Percentiles rank a stretch among this genome's conserved stretches.
phyloP scores from a whole-genome alignment of 495 filamentous ascomycete species.

The Xylaria castorea region DNA sequence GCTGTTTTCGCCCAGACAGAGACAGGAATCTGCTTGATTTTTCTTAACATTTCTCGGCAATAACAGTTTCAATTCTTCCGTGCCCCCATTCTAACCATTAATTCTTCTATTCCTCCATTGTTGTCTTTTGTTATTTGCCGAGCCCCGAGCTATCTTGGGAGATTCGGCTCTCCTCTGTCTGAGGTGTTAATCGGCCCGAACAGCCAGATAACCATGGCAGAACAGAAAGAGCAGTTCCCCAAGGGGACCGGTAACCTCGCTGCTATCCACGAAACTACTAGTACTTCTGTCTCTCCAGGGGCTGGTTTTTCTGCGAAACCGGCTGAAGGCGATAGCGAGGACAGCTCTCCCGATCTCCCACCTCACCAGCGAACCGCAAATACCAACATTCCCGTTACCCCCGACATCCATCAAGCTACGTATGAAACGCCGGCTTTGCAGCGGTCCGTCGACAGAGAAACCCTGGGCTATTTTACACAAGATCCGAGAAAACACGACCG shows the following conservation, averaged over 20 bases:
- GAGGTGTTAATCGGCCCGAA: not conserved
- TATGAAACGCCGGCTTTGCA: slow-evolving; percentile 40
- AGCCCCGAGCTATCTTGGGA: not conserved
- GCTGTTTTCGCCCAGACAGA: not conserved
- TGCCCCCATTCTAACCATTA: not conserved
- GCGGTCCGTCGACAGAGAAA: slow-evolving; percentile 32
- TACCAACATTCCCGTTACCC: slow-evolving; percentile 56
- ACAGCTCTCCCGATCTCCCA: slow-evolving; percentile 38
- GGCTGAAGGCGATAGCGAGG: slow-evolving; percentile 21
- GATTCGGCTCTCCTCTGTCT: not conserved
- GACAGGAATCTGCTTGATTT: not conserved
- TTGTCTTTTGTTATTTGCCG: not conserved
- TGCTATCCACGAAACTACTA: slow-evolving; percentile 37
- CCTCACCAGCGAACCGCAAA: slow-evolving; percentile 43
- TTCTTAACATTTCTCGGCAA: not conserved
- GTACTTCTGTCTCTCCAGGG: slow-evolving; percentile 39
- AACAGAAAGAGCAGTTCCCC: slow-evolving; percentile 38
- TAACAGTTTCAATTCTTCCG: not conserved
- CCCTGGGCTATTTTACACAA: slow-evolving; percentile 50
- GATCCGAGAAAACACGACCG: slow-evolving; percentile 40
- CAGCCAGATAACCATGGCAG: slow-evolving; percentile 43
- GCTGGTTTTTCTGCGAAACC: slow-evolving; percentile 29
- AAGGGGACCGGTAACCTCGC: slow-evolving; percentile 42
- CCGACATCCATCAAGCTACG: slow-evolving; percentile 49
- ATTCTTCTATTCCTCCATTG: not conserved